Percentiles rank a stretch among this genome's conserved stretches.
These are phyloP conservation scores for Phytophthora podocarpi DNA, from an alignment of 352 stramenopile genomes.

Conservation along the genomic window DNA sequence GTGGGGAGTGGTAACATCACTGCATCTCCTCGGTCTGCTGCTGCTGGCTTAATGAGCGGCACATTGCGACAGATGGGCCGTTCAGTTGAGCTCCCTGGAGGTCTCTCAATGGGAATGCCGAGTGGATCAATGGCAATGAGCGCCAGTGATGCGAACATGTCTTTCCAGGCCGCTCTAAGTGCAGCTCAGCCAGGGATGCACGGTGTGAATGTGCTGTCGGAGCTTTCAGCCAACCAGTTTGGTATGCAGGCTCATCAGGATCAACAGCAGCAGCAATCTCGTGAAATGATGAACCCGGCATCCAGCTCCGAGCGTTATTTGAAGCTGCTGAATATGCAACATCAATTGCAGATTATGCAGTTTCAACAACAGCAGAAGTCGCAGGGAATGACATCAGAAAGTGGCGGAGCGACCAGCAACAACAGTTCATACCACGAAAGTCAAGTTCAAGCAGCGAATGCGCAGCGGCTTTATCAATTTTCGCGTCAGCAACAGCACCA, in stretches of 20 bases:
- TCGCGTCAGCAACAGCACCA: conserved; percentile 42
- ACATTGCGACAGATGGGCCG: conserved; percentile 32
- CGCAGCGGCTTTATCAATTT: conserved; percentile 52
- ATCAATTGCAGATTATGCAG: conserved; percentile 88
- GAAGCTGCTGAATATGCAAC: conserved; percentile 86
- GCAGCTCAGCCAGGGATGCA: conserved; percentile 41
- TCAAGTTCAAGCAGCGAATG: conserved; percentile 49
- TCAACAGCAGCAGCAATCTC: conserved; percentile 43
- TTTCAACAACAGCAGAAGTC: conserved; percentile 77
- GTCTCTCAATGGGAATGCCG: conserved; percentile 27
- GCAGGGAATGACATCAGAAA: conserved; percentile 37
- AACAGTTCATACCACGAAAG: conserved; percentile 53
- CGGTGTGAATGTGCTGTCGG: conserved; percentile 30
- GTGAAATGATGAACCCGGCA: conserved; percentile 49
- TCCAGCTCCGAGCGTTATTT: conserved; percentile 81
- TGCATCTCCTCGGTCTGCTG: conserved; percentile 41
- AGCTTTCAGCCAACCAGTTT: conserved; percentile 51
- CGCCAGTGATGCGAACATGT: conserved; percentile 27
- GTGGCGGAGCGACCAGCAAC: conserved; percentile 34
- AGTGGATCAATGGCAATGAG: conserved; percentile 32
- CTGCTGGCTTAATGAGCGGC: conserved; percentile 38
- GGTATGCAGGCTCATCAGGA: conserved; percentile 34
- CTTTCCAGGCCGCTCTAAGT: conserved; percentile 41
- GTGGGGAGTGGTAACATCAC: conserved; percentile 14
- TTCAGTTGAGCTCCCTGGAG: conserved; percentile 20